These are phyloP conservation scores for Pseudogymnoascus sp. DNA, from an alignment of 2,329 filamentous ascomycete species.

Conservation along the genomic window DNA sequence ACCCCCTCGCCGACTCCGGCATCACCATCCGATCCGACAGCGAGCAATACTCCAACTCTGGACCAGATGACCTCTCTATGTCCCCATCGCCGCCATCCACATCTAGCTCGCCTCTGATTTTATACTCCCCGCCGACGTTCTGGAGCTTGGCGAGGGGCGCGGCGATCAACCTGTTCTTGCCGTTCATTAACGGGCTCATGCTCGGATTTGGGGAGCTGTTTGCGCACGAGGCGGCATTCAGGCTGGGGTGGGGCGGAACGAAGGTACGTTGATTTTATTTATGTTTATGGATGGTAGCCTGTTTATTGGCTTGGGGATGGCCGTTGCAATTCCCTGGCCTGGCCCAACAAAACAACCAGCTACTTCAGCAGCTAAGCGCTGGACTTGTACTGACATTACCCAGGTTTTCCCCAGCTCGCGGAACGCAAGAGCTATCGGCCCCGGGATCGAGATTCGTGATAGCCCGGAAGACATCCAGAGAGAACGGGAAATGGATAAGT, in stretches of 20 bases:
- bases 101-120: slow-evolving; percentile 45
- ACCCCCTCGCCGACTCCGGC: slow-evolving; percentile 57
- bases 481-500: slow-evolving; percentile 51
- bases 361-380: not conserved
- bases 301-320: not conserved
- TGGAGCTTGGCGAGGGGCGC: slow-evolving; percentile 81
- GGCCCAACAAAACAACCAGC: not conserved
- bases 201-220: slow-evolving; percentile 94
- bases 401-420: slow-evolving; percentile 26
- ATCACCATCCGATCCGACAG: slow-evolving; percentile 75
- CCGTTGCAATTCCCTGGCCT: not conserved
- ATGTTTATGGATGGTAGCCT: not conserved
- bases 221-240: slow-evolving; percentile 89
- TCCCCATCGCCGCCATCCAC: slow-evolving; percentile 51
- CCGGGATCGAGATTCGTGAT: slow-evolving; percentile 73
- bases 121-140: slow-evolving; percentile 82
- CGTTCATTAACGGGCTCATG: slow-evolving; percentile 98
- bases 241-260: slow-evolving; percentile 86
- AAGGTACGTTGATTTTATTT: slow-evolving; percentile 53
- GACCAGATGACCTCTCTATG: slow-evolving; percentile 50
- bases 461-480: slow-evolving; percentile 40
- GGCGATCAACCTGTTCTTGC: slow-evolving; percentile 89
- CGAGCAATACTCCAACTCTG: slow-evolving; percentile 69
- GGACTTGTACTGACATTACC: not conserved
- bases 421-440: slow-evolving; percentile 54